Conservation (phyloP, 345 rosid genomes). For the Luvunga scandens region DNA sequence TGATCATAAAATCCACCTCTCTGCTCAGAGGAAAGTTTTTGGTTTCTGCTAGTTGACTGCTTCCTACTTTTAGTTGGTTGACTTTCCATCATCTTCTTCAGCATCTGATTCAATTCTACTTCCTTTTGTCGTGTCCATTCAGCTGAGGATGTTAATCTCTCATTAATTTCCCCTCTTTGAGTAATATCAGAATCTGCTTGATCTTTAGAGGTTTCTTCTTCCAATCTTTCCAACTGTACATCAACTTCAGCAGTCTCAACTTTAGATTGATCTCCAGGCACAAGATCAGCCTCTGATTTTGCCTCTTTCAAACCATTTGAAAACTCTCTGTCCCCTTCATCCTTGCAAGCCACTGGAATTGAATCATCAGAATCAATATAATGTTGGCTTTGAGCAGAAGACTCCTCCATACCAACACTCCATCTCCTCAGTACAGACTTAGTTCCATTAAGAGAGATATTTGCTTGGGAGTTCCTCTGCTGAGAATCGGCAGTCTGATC, state of each 20-base stretch:
- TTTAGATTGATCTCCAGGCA: slow-evolving; percentile 14
- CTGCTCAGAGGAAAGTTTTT: slow-evolving; percentile 34
- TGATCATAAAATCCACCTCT: slow-evolving; percentile 57
- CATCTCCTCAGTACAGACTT: slow-evolving; percentile 66
- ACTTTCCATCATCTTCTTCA: slow-evolving; percentile 44
- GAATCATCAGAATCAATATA: slow-evolving; percentile 27
- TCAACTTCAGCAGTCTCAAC: slow-evolving; percentile 31
- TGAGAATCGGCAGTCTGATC: slow-evolving; percentile 40
- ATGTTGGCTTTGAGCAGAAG: slow-evolving; percentile 32
- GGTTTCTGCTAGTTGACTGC: slow-evolving; percentile 23
- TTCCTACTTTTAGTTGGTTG: slow-evolving; percentile 22
- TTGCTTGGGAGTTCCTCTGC: slow-evolving; percentile 31
- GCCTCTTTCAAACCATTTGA: slow-evolving; percentile 23
- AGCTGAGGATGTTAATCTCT: slow-evolving; percentile 30
- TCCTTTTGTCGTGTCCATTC: slow-evolving; percentile 60
- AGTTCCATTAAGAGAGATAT: slow-evolving; percentile 29
- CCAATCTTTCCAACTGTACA: slow-evolving; percentile 23
- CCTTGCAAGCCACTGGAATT: slow-evolving; percentile 21
- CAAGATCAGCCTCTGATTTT: slow-evolving; percentile 28
- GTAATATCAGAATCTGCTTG: slow-evolving; percentile 21
- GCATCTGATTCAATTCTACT: slow-evolving; percentile 51
- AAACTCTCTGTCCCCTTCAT: slow-evolving; percentile 23
- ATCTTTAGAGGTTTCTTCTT: slow-evolving; percentile 21
- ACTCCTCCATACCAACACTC: slow-evolving; percentile 51
- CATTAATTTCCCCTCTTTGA: slow-evolving; percentile 30